Evolutionary conservation across 805 yeast species (phyloP).

Genomic region (Teunomyces gatunensis): DNA sequence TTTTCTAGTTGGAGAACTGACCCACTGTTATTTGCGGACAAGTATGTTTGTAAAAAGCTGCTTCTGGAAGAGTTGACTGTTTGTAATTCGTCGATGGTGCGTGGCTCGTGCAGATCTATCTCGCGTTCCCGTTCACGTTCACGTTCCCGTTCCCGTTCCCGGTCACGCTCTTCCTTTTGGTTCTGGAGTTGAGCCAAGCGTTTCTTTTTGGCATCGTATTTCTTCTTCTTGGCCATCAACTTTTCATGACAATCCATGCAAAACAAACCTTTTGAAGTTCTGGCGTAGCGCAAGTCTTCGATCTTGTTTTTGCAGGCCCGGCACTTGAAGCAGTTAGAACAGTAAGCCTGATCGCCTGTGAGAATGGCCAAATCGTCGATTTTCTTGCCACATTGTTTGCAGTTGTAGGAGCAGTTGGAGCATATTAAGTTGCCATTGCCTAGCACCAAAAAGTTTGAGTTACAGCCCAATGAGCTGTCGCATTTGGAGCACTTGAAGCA

Average conservation of each 20-base stretch:
- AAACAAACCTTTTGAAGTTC: slow-evolving; percentile 88
- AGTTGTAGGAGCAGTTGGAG: slow-evolving; percentile 86
- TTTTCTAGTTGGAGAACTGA: slow-evolving; percentile 2
- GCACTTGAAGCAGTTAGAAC: slow-evolving; percentile 86
- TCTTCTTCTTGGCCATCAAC: slow-evolving; percentile 70
- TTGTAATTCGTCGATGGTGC: slow-evolving; percentile 5
- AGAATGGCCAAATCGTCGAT: slow-evolving; percentile 91
- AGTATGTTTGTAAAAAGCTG: slow-evolving; percentile 10
- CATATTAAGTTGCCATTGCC: slow-evolving; percentile 93
- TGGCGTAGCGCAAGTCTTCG: slow-evolving; percentile 85
- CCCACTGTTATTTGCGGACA: slow-evolving; percentile 9
- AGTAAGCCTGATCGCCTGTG: slow-evolving; percentile 94
- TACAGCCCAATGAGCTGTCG: slow-evolving; percentile 71
- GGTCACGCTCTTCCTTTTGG: slow-evolving; percentile 27
- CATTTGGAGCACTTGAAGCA: slow-evolving; percentile 93
- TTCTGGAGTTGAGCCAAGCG: slow-evolving; percentile 24
- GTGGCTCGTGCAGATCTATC: slow-evolving; percentile 6
- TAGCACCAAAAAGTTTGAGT: slow-evolving; percentile 83
- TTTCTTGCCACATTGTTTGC: slow-evolving; percentile 79
- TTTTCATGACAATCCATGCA: slow-evolving; percentile 92
- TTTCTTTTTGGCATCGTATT: slow-evolving; percentile 50
- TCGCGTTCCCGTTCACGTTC: slow-evolving; percentile 19
- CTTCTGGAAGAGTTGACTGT: slow-evolving; percentile 10
- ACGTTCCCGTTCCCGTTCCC: slow-evolving; percentile 16
- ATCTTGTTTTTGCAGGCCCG: slow-evolving; percentile 82